These are phyloP conservation scores for Trichosporon sp. DNA, from an alignment of 1,284 basidiomycete genomes.

Conservation along the genomic window DNA sequence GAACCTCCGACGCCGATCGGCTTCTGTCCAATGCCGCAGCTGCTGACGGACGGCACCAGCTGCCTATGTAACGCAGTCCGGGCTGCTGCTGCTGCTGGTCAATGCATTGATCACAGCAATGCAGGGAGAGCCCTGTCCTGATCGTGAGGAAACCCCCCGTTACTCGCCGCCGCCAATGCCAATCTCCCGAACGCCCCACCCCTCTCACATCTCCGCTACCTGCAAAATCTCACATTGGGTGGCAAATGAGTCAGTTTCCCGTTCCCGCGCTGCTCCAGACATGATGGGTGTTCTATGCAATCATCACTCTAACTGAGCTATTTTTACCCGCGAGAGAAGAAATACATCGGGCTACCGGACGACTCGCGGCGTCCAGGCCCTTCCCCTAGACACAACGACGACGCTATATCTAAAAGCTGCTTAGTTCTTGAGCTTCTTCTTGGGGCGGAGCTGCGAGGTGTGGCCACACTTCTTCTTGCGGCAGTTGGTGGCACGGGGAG, in stretches of 20 bases:
- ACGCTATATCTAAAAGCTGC: conserved; percentile 11
- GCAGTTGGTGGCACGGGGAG: conserved; percentile 98
- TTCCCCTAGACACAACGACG: conserved; percentile 3
- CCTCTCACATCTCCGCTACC: neutral
- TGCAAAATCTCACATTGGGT: neutral
- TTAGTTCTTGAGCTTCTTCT: conserved; percentile 80
- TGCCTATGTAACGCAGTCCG: too few relatives aligned
- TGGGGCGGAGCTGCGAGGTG: conserved; percentile 89
- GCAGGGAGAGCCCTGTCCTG: too few relatives aligned
- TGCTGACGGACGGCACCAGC: too few relatives aligned
- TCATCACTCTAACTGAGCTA: conserved; percentile 5
- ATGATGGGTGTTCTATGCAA: neutral
- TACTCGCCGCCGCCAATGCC: too few relatives aligned
- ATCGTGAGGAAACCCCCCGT: too few relatives aligned
- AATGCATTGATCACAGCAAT: too few relatives aligned
- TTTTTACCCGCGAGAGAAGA: conserved; percentile 19
- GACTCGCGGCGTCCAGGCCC: conserved; percentile 17
- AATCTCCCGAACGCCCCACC: too few relatives aligned
- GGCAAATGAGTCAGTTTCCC: neutral
- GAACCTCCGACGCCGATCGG: neutral
- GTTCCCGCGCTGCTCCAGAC: neutral
- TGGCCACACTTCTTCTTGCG: conserved; percentile 66
- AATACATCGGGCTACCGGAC: conserved; percentile 28
- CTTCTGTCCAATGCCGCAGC: neutral
- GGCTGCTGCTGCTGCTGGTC: too few relatives aligned